Base-by-base conservation (phyloP, 805 yeast genomes). In the Blastobotrys attinorum region DNA sequence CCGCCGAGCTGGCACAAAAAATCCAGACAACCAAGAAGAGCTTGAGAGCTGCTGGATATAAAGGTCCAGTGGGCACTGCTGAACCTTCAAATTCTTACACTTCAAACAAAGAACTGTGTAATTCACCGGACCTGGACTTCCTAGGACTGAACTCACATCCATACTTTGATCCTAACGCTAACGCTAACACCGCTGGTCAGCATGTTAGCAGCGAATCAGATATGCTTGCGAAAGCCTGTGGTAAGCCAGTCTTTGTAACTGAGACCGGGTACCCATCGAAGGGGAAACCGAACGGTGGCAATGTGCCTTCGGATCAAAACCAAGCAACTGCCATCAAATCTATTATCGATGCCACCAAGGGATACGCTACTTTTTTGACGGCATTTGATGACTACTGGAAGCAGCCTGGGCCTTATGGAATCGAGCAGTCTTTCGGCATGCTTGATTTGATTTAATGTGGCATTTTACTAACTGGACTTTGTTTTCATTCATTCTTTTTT, bases 311-410 rank as follows among this genome's bases (percentile, higher is more conserved):
- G 31, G 59, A 64, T 4, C 84, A 59, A 8, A 88, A 87, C 65
- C 96, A 88, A 69, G 58, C 63, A 44, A 67, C 70, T 44, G 96
- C 96, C 13, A 71, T 89, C 46, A 63, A 70, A 47, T 63, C 76
- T 15, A 80, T 89, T 42, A 64, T 88, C 43, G 67, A 74, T 20
- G 73, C 67, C 22, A 64, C 80, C 39, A 44, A 47, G 29, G 76
- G 79, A 34, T 68, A 75, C 29, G 77, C 80, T 38, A 76, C 77
- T 40, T 73, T 89, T 46, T 70, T 89, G 57, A 77, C 95, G 17
- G 79, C 88, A n/a, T 87, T 66, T 64, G 69, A 89, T 57, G 97
- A 89, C 62, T 71, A 65, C 63, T 89, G 97, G 97, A 89, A 89
- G 61, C 56, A 58, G 8, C 88, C 96, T 20, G 96, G 97, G 46